A percentile compares a stretch with the other conserved stretches of the same genome.
phyloP scores from a whole-genome alignment of 1,284 basidiomycete genomes.

The Ustilago esculenta region DNA sequence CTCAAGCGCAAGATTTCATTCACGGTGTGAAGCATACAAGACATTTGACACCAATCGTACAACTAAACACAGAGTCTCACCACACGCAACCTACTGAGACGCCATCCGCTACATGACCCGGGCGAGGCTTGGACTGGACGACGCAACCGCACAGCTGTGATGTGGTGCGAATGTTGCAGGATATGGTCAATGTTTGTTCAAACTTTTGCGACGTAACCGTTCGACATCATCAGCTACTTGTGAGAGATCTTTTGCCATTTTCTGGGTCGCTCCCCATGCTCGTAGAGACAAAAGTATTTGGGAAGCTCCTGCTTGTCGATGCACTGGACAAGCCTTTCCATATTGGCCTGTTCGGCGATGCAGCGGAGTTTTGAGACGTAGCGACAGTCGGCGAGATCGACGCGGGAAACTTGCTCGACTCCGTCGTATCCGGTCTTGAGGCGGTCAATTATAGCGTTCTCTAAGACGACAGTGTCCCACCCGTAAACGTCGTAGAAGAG shows the following conservation, averaged over 20 bases:
- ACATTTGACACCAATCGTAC: no score
- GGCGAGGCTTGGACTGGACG: no score
- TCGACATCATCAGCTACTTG: no score
- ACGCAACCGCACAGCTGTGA: no score
- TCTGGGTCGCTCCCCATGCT: slow-evolving; percentile 2
- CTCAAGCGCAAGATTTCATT: neutral
- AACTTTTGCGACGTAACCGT: no score
- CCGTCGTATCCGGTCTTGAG: neutral
- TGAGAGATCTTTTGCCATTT: slow-evolving; percentile 8
- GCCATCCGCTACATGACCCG: no score
- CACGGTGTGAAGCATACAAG: no score
- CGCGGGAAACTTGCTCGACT: neutral
- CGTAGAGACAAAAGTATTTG: neutral
- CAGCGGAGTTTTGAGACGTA: neutral
- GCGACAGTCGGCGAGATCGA: neutral
- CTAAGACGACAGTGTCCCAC: neutral
- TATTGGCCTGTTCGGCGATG: neutral
- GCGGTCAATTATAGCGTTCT: neutral
- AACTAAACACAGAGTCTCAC: no score
- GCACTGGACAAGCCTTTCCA: neutral
- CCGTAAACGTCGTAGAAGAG: neutral
- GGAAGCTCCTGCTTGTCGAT: neutral
- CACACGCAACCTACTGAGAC: no score
- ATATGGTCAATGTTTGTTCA: no score
- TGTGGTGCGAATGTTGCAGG: no score